Evolutionary conservation across 2,329 filamentous ascomycete genomes (phyloP), one percentile per base, ranked within the genome.

Genomic region (Chaetomiaceae sp.): DNA sequence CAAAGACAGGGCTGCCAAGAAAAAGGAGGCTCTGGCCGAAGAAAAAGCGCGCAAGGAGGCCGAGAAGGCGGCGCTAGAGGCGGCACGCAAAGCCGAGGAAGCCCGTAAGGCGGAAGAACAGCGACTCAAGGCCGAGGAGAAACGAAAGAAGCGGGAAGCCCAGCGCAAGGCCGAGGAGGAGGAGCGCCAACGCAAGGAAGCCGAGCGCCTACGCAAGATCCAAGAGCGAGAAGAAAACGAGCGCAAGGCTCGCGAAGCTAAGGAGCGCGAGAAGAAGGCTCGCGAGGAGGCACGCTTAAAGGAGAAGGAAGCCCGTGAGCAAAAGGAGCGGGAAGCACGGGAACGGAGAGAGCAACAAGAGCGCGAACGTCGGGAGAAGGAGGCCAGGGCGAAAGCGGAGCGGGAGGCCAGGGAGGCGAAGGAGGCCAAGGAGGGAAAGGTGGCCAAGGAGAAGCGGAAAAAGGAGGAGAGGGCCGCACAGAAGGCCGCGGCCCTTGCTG

Each of bases 91-190:
- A 63, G 76, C 81, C 19, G 91, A 86, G 4, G 91, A 96, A 67
- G 84, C 86, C 65, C 86, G 86, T 69, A 88, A 85, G 64, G 76
- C 82, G 19, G 89, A 95, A 65, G 91, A 97, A 71, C 85, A 89
- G 65, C 84, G 84, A 62, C 79, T 80, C 61, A 94, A 85, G 72
- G 85, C 86, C 39, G 94, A 99, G 66, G 92, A 97, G 72, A 92
- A 91, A 70, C 84, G 89, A 43, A 90, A 85, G 74, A 95, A 95
- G 73, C 89, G 87, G 64, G 94, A 99, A 66, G 88, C 89, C 3
- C 89, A 95, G 70, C 90, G 86, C 69, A 95, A 89, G 69, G 88
- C 88, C 25, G 89, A 90, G 59, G 94, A 97, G 65, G 92, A 96
- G 64, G 91, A 96, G 63, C 85, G 86, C 47, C 75, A 85, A 54